These are phyloP conservation scores for Pichia eremophila DNA, from an alignment of 805 yeast species.

Conservation along the genomic window DNA sequence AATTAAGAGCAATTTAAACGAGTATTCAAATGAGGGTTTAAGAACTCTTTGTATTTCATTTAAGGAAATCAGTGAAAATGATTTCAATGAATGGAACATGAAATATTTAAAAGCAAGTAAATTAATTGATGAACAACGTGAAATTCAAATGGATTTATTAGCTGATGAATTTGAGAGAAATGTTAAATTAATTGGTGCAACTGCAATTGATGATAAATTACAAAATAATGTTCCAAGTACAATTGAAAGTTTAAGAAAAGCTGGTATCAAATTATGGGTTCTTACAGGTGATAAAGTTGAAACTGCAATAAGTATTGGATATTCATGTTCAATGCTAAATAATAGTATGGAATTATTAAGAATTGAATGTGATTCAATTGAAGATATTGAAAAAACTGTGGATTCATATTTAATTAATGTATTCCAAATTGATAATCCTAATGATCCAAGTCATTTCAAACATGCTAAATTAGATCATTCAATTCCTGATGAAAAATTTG, in stretches of 20 bases:
- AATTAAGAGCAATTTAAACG: constrained; percentile 53
- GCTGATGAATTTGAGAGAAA: constrained; percentile 52
- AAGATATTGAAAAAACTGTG: constrained; percentile 10
- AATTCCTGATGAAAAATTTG: constrained; percentile 49
- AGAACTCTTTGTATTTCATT: constrained; percentile 68
- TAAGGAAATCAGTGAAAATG: constrained; percentile 34
- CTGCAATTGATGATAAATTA: constrained; percentile 73
- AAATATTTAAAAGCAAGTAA: constrained; percentile 49
- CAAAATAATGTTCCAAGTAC: constrained; percentile 75
- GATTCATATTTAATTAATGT: constrained; percentile 15
- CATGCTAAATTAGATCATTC: constrained; percentile 52
- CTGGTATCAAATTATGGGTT: constrained; percentile 79
- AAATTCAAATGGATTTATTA: constrained; percentile 41
- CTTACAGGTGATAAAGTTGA: constrained; percentile 77
- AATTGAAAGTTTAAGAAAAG: constrained; percentile 52
- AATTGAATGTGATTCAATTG: constrained; percentile 28
- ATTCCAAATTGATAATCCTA: constrained; percentile 2
- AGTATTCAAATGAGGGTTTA: constrained; percentile 68
- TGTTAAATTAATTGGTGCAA: constrained; percentile 58
- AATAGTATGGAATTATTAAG: constrained; percentile 62
- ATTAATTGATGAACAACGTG: constrained; percentile 49
- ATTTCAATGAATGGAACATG: constrained; percentile 45
- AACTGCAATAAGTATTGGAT: constrained; percentile 78
- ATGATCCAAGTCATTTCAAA: constrained; percentile 30
- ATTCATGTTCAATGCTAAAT: constrained; percentile 62